phyloP scores from a whole-genome alignment of 768 basidiomycete genomes.

The Termitomyces sp. region DNA sequence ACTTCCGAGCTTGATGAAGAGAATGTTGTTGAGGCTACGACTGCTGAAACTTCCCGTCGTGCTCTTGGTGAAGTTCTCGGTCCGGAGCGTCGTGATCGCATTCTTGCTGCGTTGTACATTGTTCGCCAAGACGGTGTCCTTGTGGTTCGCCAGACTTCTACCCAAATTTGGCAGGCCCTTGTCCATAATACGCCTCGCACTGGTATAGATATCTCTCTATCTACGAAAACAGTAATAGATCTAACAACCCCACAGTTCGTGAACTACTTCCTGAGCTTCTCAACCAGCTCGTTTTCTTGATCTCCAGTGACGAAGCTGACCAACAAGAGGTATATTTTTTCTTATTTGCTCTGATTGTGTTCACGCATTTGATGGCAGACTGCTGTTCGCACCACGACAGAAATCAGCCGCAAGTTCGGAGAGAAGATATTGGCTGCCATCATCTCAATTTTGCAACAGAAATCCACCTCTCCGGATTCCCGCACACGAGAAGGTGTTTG shows the following conservation, averaged over 20 bases:
- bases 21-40: conserved; percentile 55
- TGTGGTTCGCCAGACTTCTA: conserved; percentile 83
- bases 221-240: background rate
- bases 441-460: conserved; percentile 68
- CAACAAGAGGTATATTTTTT: conserved; percentile 72
- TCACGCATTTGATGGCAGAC: conserved; percentile 45
- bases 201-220: conserved; percentile 37
- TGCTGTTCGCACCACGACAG: conserved; percentile 80
- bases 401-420: conserved; percentile 93
- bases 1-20: conserved; percentile 73
- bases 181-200: conserved; percentile 93
- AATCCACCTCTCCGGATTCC: conserved; percentile 56
- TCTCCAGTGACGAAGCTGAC: conserved; percentile 76
- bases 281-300: conserved; percentile 66
- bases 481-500: conserved; percentile 82
- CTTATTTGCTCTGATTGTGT: background rate
- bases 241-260: conserved; percentile 46
- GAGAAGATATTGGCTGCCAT: conserved; percentile 86
- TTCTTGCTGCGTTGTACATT: conserved; percentile 86
- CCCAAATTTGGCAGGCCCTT: conserved; percentile 97
- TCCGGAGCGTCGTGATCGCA: conserved; percentile 81
- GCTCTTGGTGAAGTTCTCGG: conserved; percentile 88
- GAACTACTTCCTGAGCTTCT: conserved; percentile 89
- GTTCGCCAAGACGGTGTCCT: conserved; percentile 91
- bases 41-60: conserved; percentile 76